Base-by-base conservation (phyloP, 164 flowering plant species). In the Taxillus chinensis region DNA sequence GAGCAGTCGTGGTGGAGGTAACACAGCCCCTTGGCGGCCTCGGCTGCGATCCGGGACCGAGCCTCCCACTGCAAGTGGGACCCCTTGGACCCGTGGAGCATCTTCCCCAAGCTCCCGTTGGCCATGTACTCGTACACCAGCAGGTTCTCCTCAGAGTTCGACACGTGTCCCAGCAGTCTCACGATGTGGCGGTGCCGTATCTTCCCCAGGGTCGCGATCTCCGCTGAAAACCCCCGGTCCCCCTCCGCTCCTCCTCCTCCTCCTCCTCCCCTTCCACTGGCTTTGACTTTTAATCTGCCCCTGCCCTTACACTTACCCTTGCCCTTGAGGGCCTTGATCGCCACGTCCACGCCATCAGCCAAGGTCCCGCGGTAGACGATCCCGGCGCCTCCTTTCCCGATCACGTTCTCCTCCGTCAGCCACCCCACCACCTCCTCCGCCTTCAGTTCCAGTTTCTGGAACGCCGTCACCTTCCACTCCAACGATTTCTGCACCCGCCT, bases 361-460 rank as follows among this genome's bases (percentile, higher is more conserved):
- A 93, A 84, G 56, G 84, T 68, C 3, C 99, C 99, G 5, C 90
- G 83, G 78, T 90, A 93, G 11, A 93, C 99, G 38, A 80, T 78
- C 59, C 99, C 99, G 0, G 95, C 86, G 8, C 99, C 99, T 1
- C 99, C 97, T 78, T 86, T 87, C 1, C 99, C 97, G 3, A 93
- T 86, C 8, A 93, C 76, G 76, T 84, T 89, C 75, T 93, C 99
- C 3, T 93, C 97, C 62, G 78, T 80, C 57, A 93, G 13, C 72
- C 99, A 86, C 50, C 86, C 86, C 0, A 90, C 62, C 3, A 93
- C 96, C 56, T 90, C 95, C 50, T 89, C 92, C 0, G 75, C 95
- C 41, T 74, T 79, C 77, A 90, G 86, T 11, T 80, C 78, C 6
- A 90, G 81, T 66, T 80, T 67, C 46, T 84, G 96, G 75, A 93